Evolutionary conservation across 345 rosid species (phyloP), one percentile per base, ranked within the genome.

Genomic region (Kernera saxatilis): DNA sequence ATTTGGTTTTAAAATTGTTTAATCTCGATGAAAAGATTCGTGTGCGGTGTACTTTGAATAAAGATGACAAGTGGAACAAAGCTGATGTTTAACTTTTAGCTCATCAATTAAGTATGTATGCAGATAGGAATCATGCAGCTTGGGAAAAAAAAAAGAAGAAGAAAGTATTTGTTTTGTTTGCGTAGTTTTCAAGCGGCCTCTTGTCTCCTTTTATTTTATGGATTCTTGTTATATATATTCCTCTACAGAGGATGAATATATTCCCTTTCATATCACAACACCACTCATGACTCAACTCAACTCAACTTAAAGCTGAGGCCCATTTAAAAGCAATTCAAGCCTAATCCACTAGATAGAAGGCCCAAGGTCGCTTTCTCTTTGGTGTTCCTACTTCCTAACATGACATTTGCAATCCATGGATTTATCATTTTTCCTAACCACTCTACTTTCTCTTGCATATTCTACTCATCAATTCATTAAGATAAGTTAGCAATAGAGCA

Each of bases 41-140:
- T 67, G 59, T 67, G 63, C 46, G 29, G 36, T 59, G 69, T 67
- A 26, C 37, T 40, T 49, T 67, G 5, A 50, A 11, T 66, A 67
- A 74, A 58, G 62, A 67, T 41, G 69, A 39, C 48, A 59, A 67
- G 68, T 67, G 67, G 78, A 59, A 58, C 45, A 67, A 74, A 74
- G 73, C 39, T 59, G 69, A 43, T 67, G 55, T 59, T 74, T 59
- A 74, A 74, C 73, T 59, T 74, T 67, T 51, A 67, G 68, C 14
- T 74, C 63, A 67, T 59, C 19, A 59, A 59, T 30, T 58, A 67
- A 56, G 46, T 48, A 50, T 65, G 22, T 25, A 33, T 45, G 58
- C 59, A 46, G 37, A n/a, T 33, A 67, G 40, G 69, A 67, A 51
- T 67, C 63, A 67, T 57, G 54, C 37, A 67, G 22, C 26, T 52